These are phyloP conservation scores for Mycena latifolia DNA, from an alignment of 768 basidiomycete species.

Conservation along the genomic window DNA sequence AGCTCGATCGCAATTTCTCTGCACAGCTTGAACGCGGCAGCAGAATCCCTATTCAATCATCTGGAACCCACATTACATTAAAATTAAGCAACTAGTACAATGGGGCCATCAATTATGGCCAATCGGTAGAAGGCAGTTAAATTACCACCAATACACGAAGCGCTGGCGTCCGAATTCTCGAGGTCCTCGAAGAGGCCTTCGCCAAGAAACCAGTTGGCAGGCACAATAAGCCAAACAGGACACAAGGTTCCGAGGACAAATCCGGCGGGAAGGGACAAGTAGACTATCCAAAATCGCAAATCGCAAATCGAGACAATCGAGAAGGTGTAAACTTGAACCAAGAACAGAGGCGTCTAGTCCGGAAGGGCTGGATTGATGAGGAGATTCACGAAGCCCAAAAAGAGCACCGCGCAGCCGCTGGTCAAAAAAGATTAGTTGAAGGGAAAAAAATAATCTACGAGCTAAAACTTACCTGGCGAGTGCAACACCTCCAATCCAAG, in stretches of 20 bases:
- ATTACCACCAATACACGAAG: neutral
- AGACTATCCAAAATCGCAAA: neutral
- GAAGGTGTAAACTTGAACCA: neutral
- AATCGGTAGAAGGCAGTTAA: neutral
- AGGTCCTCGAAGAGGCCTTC: neutral
- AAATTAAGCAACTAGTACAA: neutral
- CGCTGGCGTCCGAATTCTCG: neutral
- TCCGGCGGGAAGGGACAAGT: neutral
- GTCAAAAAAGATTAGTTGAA: neutral
- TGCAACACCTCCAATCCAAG: slow-evolving; percentile 30
- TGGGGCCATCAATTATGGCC: neutral
- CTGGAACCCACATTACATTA: neutral
- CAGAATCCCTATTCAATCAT: no score
- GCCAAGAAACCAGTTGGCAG: neutral
- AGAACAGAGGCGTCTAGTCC: slow-evolving; percentile 5
- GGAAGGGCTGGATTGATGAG: slow-evolving; percentile 31
- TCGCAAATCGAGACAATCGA: neutral
- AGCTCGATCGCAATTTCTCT: no score
- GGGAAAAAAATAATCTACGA: no score
- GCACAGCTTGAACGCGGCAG: neutral
- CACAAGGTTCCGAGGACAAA: neutral
- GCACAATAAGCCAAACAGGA: neutral
- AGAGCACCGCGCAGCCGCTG: slow-evolving; percentile 33
- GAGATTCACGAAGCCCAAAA: slow-evolving; percentile 26
- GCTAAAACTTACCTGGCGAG: slow-evolving; percentile 22